Conservation (phyloP, 2,329 filamentous ascomycete species). For the Xylariomycetidae sp. region DNA sequence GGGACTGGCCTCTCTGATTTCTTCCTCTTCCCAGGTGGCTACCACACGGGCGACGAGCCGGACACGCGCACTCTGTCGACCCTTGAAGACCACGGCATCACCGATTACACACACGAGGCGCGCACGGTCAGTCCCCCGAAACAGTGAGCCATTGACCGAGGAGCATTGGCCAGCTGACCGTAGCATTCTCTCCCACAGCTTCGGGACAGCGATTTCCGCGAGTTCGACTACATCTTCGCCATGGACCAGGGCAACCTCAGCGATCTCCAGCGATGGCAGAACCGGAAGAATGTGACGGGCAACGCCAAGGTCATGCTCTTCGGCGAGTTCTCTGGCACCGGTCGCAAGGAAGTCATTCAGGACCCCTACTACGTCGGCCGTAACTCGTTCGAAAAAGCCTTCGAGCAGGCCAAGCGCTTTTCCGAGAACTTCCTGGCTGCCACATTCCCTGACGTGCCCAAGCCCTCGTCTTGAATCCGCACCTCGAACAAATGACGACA, state of each 20-base stretch:
- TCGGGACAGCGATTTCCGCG: conserved; percentile 63
- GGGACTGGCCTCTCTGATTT: conserved; percentile 1
- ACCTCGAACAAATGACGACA: too few species aligned
- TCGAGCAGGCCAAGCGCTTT: conserved; percentile 74
- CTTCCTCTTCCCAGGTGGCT: conserved; percentile 50
- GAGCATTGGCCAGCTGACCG: too few species aligned
- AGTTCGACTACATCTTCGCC: conserved; percentile 89
- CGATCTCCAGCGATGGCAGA: conserved; percentile 62
- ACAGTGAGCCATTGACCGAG: too few species aligned
- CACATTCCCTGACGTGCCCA: conserved; percentile 40
- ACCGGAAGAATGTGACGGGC: conserved; percentile 45
- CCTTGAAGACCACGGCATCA: conserved; percentile 67
- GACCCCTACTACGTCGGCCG: conserved; percentile 92
- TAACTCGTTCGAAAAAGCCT: conserved; percentile 79
- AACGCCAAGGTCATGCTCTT: conserved; percentile 72
- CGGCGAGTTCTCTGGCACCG: conserved; percentile 69
- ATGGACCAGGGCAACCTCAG: conserved; percentile 87
- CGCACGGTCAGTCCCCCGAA: conserved; percentile 54
- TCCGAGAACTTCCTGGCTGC: conserved; percentile 68
- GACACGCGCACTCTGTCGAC: conserved; percentile 81
- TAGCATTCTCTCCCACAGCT: conserved; percentile 42
- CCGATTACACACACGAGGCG: conserved; percentile 68
- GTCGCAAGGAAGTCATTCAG: conserved; percentile 62
- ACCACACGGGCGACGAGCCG: conserved; percentile 71
- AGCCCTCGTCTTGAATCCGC: too few species aligned